These are phyloP conservation scores for Monosporascus sp. DNA, from an alignment of 2,329 filamentous ascomycete species.

Conservation along the genomic window DNA sequence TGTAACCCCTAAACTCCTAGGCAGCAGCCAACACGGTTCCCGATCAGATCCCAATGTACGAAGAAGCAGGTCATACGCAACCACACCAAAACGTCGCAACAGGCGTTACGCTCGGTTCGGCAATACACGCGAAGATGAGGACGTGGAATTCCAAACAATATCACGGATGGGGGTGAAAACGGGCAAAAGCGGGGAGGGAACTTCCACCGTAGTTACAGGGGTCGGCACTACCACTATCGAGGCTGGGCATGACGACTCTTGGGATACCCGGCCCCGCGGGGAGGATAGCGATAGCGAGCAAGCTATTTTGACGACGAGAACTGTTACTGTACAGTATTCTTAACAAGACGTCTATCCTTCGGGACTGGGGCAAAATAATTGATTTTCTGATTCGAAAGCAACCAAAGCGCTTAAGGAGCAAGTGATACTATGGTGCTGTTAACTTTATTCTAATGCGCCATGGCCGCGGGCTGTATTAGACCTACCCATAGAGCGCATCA, in stretches of 20 bases:
- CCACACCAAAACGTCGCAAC: not conserved
- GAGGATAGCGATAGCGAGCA: not conserved
- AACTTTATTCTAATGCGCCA: too few species aligned
- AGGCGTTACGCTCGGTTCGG: not conserved
- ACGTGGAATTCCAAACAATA: not conserved
- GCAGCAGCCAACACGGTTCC: not conserved
- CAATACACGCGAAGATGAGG: not conserved
- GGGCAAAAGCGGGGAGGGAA: not conserved
- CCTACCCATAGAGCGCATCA: too few species aligned
- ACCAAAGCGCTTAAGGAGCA: too few species aligned
- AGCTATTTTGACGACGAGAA: slow-evolving; percentile 4
- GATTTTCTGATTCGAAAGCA: too few species aligned
- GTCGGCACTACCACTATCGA: not conserved
- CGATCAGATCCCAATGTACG: not conserved
- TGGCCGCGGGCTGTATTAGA: too few species aligned
- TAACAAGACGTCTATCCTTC: too few species aligned
- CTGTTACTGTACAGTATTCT: not conserved
- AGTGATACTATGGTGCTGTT: too few species aligned
- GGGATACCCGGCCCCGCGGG: not conserved
- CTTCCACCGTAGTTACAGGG: not conserved
- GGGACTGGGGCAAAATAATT: too few species aligned
- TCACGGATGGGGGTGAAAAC: not conserved
- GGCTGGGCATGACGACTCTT: not conserved
- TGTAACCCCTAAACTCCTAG: slow-evolving; percentile 12
- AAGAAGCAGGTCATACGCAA: not conserved